phyloP scores from a whole-genome alignment of 352 stramenopile genomes.

The Albugo candida region DNA sequence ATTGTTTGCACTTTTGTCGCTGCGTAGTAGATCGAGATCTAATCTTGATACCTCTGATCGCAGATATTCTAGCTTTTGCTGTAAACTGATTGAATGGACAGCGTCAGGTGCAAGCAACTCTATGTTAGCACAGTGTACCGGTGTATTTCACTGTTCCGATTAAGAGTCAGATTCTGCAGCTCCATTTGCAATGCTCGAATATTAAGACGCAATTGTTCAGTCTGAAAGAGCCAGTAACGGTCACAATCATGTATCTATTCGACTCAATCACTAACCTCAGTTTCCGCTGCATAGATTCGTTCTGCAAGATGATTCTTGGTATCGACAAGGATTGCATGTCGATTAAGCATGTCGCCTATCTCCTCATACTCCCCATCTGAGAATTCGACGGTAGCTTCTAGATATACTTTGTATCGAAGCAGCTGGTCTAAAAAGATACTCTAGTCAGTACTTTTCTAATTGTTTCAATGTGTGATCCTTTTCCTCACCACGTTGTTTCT shows the following conservation, averaged over 20 bases:
- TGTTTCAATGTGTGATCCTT: background rate
- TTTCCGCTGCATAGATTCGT: constrained; percentile 42
- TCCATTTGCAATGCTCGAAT: constrained; percentile 61
- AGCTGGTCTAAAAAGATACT: constrained; percentile 21
- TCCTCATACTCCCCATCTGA: constrained; percentile 75
- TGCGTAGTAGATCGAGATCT: constrained; percentile 63
- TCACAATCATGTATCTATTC: background rate
- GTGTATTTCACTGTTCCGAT: constrained; percentile 75
- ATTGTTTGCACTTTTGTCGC: constrained; percentile 60
- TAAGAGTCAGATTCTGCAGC: constrained; percentile 64
- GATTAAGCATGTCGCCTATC: constrained; percentile 69
- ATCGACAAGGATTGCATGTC: constrained; percentile 65
- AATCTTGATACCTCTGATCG: constrained; percentile 53
- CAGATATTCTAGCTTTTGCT: constrained; percentile 65
- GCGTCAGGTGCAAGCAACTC: no score
- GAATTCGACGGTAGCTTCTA: constrained; percentile 61
- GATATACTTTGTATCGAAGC: constrained; percentile 68
- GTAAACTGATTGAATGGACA: constrained; percentile 13
- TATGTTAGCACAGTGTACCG: constrained; percentile 7
- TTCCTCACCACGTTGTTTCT: constrained; percentile 35
- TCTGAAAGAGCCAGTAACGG: constrained; percentile 12
- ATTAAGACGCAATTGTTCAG: constrained; percentile 50
- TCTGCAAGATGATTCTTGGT: constrained; percentile 74
- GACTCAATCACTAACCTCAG: constrained; percentile 21
- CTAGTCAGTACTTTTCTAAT: background rate